Percentiles rank a stretch among this genome's conserved stretches.
phyloP scores from a whole-genome alignment of 2,329 filamentous ascomycete species.

The Falciphora oryzae region DNA sequence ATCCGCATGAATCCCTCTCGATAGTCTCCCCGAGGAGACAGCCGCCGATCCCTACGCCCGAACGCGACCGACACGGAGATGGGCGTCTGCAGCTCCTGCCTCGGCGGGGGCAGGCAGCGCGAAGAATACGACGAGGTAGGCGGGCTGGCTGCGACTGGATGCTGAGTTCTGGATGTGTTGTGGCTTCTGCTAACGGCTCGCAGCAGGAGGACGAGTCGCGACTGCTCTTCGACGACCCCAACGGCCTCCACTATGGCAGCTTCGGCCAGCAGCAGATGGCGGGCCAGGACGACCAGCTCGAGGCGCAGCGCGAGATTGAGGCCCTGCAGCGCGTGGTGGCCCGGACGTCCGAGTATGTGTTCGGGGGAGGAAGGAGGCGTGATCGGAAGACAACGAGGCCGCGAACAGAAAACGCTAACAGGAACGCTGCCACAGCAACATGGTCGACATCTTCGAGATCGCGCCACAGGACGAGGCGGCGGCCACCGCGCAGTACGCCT shows the following conservation, averaged over 20 bases:
- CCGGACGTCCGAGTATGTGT: conserved; percentile 55
- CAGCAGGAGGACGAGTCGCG: conserved; percentile 50
- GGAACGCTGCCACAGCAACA: conserved; percentile 42
- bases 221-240: conserved; percentile 55
- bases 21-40: background rate
- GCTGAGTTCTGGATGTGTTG: background rate
- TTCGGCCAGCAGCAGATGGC: conserved; percentile 52
- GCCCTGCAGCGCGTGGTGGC: conserved; percentile 59
- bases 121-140: conserved; percentile 52
- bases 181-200: background rate
- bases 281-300: conserved; percentile 53
- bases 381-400: too few relatives aligned
- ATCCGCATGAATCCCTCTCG: background rate
- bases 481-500: conserved; percentile 35
- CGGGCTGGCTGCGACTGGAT: background rate
- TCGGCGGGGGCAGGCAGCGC: conserved; percentile 41
- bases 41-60: too few relatives aligned
- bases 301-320: conserved; percentile 59
- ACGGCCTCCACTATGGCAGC: conserved; percentile 55
- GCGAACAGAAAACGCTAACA: too few relatives aligned
- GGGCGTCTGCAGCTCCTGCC: conserved; percentile 57
- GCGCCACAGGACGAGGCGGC: conserved; percentile 43
- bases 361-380: too few relatives aligned
- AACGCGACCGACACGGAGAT: conserved; percentile 30
- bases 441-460: conserved; percentile 64